A percentile compares a stretch with the other conserved stretches of the same genome.
These are phyloP conservation scores for Colletotrichum neosansevieriae DNA, from an alignment of 2,329 filamentous ascomycete species.

Conservation along the genomic window DNA sequence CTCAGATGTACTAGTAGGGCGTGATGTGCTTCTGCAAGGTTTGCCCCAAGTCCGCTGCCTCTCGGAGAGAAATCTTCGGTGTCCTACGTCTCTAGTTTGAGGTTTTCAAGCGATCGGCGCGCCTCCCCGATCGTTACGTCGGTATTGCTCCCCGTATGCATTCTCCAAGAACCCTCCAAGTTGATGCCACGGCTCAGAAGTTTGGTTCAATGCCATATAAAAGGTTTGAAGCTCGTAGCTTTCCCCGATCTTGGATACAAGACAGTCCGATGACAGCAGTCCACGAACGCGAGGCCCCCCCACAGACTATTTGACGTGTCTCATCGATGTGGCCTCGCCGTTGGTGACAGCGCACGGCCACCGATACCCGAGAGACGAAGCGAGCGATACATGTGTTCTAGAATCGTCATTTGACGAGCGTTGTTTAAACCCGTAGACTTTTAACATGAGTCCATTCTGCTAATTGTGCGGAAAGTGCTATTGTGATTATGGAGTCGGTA, in stretches of 20 bases:
- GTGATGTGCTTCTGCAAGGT: conserved; percentile 6
- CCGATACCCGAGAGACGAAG: not conserved
- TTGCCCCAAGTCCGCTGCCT: not conserved
- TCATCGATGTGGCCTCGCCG: not conserved
- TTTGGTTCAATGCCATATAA: not conserved
- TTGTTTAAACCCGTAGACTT: no score
- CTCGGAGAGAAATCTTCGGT: no score
- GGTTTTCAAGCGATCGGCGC: not conserved
- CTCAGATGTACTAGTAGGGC: no score
- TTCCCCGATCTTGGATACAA: no score
- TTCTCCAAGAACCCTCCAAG: not conserved
- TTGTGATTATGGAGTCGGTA: no score
- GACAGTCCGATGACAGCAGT: not conserved
- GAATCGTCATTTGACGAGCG: not conserved
- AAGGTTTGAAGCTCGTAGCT: no score
- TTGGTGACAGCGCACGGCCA: not conserved
- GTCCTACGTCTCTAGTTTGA: not conserved
- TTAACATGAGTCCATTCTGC: not conserved
- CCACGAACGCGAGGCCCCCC: not conserved
- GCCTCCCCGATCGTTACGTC: conserved; percentile 13
- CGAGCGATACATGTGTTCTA: not conserved
- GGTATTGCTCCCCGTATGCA: conserved; percentile 4
- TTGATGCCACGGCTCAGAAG: not conserved
- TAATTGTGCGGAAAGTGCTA: no score
- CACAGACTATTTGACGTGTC: conserved; percentile 12